Base-by-base conservation (phyloP, 169 alveolate genomes). In the Plasmodium cynomolgi region DNA sequence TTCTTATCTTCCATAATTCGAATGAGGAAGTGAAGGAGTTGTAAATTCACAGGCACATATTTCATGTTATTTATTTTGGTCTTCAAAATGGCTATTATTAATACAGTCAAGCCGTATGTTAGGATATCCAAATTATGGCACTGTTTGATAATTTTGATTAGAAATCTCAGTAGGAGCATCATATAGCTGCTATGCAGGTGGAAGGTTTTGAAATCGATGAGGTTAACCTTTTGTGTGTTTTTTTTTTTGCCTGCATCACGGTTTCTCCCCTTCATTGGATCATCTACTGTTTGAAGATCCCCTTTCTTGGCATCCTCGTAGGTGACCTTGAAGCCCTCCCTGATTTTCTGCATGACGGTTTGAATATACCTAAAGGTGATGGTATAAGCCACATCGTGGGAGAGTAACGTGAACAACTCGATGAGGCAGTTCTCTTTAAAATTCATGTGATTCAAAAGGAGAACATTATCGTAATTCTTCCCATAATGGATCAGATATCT, bases 351-450 rank as follows among this genome's bases (percentile, higher is more conserved):
- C 26, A 91, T 91, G 56, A 91, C 20, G 17, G 74, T 26, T 56
- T 91, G 95, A 1, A 91, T 81, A 91, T 91, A 91, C 29, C 95
- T 44, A 26, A 91, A 91, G 11, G 72, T 84, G 44, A 91, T 68
- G 6, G 80, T 72, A 73, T 81, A 91, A 3, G 91, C 92, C 26
- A 91, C 92, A 31, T 91, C 95, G 56, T 91, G 84, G 34, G 95
- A 82, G 73, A 91, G 44, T 31, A 71, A 72, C 1, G 91, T 71
- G 58, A 91, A 91, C 84, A 91, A 81, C 74, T 91, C 95, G n/a
- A 82, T 20, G 15, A 91, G 68, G 75, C 95, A 91, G 17, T 91
- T 91, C 58, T 91, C 95, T 73, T 91, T 91, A 91, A 91, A 91
- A 68, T 80, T 47, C 56, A 81, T 91, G 56, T 81, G 81, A 33